Evolutionary conservation across 331 rosid genomes (phyloP).

Genomic region (Malus hybrid): DNA sequence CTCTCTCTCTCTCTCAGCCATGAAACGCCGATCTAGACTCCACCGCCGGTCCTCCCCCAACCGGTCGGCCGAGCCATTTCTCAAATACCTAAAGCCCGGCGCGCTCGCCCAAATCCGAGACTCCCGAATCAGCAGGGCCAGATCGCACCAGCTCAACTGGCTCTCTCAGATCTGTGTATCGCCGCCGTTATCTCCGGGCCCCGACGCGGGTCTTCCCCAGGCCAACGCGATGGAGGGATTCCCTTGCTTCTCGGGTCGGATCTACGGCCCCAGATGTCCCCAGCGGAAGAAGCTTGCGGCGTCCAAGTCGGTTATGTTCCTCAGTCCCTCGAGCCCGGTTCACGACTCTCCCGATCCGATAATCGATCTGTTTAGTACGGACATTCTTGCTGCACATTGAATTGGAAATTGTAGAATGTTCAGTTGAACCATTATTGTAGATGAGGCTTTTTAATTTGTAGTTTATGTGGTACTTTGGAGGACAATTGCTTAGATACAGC

Average conservation of each 20-base stretch:
- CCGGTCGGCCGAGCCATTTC: slow-evolving; percentile 30
- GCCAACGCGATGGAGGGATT: slow-evolving; percentile 22
- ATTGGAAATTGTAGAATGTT: neutral
- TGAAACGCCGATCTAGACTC: slow-evolving; percentile 45
- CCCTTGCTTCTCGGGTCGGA: slow-evolving; percentile 45
- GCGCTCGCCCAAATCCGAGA: slow-evolving; percentile 79
- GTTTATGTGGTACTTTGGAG: slow-evolving; percentile 16
- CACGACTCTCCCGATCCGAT: slow-evolving; percentile 50
- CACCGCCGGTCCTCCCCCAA: slow-evolving; percentile 11
- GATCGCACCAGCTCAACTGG: slow-evolving; percentile 37
- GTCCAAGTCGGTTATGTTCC: slow-evolving; percentile 42
- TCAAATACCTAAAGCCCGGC: slow-evolving; percentile 83
- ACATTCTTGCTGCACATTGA: slow-evolving; percentile 64
- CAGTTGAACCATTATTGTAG: slow-evolving; percentile 20
- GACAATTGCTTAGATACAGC: slow-evolving; percentile 23
- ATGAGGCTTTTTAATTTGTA: slow-evolving; percentile 25
- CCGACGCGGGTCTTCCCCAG: slow-evolving; percentile 23
- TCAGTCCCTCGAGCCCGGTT: slow-evolving; percentile 31
- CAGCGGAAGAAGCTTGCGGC: slow-evolving; percentile 81
- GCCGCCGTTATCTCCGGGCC: slow-evolving; percentile 18
- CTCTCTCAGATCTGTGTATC: slow-evolving; percentile 37
- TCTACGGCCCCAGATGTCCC: slow-evolving; percentile 58
- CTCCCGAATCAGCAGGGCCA: slow-evolving; percentile 58
- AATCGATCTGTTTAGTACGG: slow-evolving; percentile 43
- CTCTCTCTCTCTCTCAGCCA: slow-evolving; percentile 10